Evolutionary conservation across 176 grass and related monocot species (phyloP), one percentile per base, ranked within the genome.

Genomic region (Carex littledalei): DNA sequence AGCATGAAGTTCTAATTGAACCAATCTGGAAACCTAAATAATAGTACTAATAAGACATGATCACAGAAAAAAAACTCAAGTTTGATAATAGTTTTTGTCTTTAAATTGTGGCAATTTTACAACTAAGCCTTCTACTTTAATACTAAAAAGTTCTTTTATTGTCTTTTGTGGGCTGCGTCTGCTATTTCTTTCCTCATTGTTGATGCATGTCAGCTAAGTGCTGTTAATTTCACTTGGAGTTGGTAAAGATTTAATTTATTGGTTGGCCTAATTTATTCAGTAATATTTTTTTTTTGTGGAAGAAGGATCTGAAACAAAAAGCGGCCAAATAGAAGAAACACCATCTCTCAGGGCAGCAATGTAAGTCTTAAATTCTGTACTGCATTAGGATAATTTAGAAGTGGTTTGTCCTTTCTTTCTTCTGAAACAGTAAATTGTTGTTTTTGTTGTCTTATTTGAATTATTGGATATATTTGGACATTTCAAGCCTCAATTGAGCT

Each of bases 291-390:
- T 53, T 52, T 83, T 83, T 55, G 39, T 54, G 17, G 43, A 26
- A 54, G 81, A 34, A 69, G 41, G 43, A 83, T 68, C 18, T 53
- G 43, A 83, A 68, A 31, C 21, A 53, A 54, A 34, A 14, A 9
- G 43, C 20, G 35, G 64, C 52, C 39, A 83, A 67, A 49, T 45
- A 1, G 43, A 83, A 52, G 45, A 69, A 67, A 11, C 63, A 32
- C 63, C 21, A 31, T 65, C 81, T 83, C 58, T 83, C 16, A 37
- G 61, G 81, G 14, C 26, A 64, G 80, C 45, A 67, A 83, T 65
- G 81, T 83, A 69, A 67, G 81, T 67, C 14, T 60, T 8, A 57
- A 4, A 57, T 58, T 79, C 16, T 31, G 75, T 31, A 3, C 76
- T 79, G 22, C 54, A 58, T 79, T 56, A 56, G 5, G 3, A 56